Conservation (phyloP, 2,329 filamentous ascomycete species). For the Akanthomyces dipterigenus region DNA sequence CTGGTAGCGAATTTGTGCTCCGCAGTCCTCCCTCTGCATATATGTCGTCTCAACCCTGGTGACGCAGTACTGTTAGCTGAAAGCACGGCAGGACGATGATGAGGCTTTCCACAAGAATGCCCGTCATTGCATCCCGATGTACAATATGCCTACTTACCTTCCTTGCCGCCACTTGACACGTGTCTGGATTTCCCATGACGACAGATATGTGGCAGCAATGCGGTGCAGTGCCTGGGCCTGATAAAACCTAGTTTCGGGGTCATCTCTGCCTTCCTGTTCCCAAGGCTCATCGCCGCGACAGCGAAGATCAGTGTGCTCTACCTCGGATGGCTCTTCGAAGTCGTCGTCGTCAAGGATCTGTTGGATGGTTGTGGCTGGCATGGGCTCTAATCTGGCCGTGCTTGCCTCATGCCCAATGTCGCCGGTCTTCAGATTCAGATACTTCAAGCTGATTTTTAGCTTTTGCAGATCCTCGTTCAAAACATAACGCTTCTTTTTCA, state of each 20-base stretch:
- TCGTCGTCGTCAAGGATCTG: neutral
- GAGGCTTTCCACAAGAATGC: neutral
- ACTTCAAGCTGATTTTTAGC: neutral
- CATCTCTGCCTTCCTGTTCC: neutral
- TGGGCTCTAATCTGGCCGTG: neutral
- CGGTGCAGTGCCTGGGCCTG: neutral
- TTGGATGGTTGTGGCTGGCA: neutral
- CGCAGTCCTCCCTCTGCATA: neutral
- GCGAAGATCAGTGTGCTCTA: neutral
- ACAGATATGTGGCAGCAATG: neutral
- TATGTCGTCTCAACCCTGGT: neutral
- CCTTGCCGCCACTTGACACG: neutral
- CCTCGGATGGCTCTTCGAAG: no score
- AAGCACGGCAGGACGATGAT: no score
- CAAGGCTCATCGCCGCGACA: neutral
- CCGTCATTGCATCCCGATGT: neutral
- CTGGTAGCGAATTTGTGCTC: neutral
- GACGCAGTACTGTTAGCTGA: neutral
- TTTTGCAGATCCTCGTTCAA: neutral
- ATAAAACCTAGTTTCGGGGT: neutral
- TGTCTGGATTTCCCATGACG: fast-evolving
- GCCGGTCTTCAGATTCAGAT: neutral
- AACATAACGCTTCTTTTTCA: neutral
- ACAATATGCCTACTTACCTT: neutral
- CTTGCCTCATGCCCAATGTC: neutral